A percentile compares a stretch with the other conserved stretches of the same genome.
These are phyloP conservation scores for Penicillium sp. DNA, from an alignment of 2,329 filamentous ascomycete species.

Conservation along the genomic window DNA sequence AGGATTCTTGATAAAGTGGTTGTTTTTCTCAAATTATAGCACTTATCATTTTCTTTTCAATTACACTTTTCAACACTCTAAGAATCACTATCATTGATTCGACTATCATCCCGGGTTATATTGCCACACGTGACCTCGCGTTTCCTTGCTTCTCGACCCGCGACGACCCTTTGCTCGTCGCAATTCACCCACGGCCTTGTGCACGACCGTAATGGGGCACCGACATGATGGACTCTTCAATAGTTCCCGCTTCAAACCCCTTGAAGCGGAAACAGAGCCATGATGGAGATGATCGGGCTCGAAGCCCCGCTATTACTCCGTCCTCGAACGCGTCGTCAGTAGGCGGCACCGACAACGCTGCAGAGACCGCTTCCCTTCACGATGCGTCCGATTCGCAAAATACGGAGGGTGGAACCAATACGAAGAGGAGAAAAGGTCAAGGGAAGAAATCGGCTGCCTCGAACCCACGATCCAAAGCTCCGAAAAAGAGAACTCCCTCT, in stretches of 20 bases:
- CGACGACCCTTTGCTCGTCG: background rate
- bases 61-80: background rate
- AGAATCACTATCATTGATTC: background rate
- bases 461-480: slow-evolving; percentile 15
- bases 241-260: background rate
- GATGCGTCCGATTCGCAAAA: slow-evolving; percentile 1
- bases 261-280: slow-evolving; percentile 31
- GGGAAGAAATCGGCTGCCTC: slow-evolving; percentile 14
- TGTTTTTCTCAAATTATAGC: too few species aligned
- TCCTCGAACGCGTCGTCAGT: slow-evolving; percentile 27
- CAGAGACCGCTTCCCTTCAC: slow-evolving; percentile 1
- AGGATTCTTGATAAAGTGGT: too few species aligned
- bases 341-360: slow-evolving; percentile 5
- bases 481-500: slow-evolving; percentile 39
- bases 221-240: slow-evolving; percentile 31
- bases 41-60: background rate
- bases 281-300: slow-evolving; percentile 11
- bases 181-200: background rate
- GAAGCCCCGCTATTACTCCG: slow-evolving; percentile 4
- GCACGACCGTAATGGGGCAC: slow-evolving; percentile 31
- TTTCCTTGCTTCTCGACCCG: slow-evolving; percentile 14
- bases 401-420: background rate
- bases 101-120: background rate
- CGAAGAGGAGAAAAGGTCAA: slow-evolving; percentile 15
- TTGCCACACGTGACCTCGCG: slow-evolving; percentile 32